Conservation (phyloP, 768 basidiomycete species). For the Mycena olivaceomarginata region DNA sequence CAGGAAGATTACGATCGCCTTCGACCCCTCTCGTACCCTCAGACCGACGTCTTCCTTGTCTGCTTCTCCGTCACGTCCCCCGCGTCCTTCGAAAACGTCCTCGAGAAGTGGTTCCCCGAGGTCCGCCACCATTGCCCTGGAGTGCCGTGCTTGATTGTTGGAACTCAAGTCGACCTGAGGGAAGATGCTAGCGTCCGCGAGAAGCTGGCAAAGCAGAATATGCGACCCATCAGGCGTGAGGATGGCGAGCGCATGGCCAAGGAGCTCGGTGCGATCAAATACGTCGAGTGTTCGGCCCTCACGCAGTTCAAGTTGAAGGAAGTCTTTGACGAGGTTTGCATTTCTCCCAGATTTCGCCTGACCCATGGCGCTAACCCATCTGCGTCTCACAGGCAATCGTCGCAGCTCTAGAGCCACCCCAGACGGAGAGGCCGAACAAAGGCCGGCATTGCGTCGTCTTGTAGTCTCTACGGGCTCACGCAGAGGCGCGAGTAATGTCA, state of each 20-base stretch:
- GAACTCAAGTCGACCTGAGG: constrained; percentile 97
- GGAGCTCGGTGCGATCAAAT: constrained; percentile 98
- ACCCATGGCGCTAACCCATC: constrained; percentile 15
- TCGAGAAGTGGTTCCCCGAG: constrained; percentile 99
- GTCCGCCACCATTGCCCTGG: constrained; percentile 99
- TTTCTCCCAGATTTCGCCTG: background rate
- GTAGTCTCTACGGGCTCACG: too few species aligned
- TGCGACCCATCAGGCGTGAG: constrained; percentile 91
- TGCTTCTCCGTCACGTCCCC: constrained; percentile 99
- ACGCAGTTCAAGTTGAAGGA: constrained; percentile 99
- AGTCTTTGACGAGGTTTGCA: constrained; percentile 98
- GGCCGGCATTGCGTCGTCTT: too few species aligned
- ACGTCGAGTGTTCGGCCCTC: constrained; percentile 98
- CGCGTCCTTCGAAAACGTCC: constrained; percentile 99
- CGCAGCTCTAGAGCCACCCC: constrained; percentile 96
- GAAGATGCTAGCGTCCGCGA: constrained; percentile 95
- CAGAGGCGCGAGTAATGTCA: too few species aligned
- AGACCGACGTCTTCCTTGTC: constrained; percentile 99
- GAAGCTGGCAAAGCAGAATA: constrained; percentile 97
- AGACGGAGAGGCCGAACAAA: too few species aligned
- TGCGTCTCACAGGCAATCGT: constrained; percentile 88
- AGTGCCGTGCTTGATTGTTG: constrained; percentile 98
- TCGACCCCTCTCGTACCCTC: constrained; percentile 98
- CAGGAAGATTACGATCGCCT: constrained; percentile 99
- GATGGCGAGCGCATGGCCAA: constrained; percentile 95